phyloP scores from a whole-genome alignment of 2,329 filamentous ascomycete species.

The Ascochyta fabae region DNA sequence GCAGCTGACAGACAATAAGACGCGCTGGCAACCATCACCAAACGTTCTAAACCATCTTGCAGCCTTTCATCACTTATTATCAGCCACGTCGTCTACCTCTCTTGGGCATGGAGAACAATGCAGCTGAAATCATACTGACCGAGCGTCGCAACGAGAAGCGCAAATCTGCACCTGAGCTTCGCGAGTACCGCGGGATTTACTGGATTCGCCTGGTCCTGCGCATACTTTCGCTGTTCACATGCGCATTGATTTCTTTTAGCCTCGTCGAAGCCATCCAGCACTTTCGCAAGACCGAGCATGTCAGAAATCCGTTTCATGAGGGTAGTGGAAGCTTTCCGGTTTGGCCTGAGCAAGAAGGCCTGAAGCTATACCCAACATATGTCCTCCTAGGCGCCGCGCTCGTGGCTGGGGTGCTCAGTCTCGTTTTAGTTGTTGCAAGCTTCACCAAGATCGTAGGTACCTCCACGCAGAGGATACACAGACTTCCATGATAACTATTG shows the following conservation, averaged over 20 bases:
- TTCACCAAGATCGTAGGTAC: constrained; percentile 22
- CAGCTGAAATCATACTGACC: constrained; percentile 14
- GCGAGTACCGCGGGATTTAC: constrained; percentile 19
- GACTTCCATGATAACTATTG: neutral
- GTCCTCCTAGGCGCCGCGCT: constrained; percentile 20
- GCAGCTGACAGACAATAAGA: constrained; percentile 13
- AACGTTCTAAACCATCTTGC: neutral
- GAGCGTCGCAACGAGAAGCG: constrained; percentile 16
- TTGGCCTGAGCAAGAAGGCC: constrained; percentile 20
- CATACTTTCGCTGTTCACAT: constrained; percentile 17
- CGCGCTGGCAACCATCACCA: neutral
- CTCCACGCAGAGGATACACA: neutral
- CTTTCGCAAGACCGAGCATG: constrained; percentile 19
- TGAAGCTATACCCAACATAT: constrained; percentile 26
- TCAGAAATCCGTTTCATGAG: constrained; percentile 20
- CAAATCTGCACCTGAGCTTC: constrained; percentile 13
- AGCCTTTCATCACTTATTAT: neutral
- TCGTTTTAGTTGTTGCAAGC: constrained; percentile 24
- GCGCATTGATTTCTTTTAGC: constrained; percentile 16
- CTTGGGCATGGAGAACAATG: constrained; percentile 18
- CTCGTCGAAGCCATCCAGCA: constrained; percentile 16
- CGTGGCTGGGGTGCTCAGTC: constrained; percentile 19
- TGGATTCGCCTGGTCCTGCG: constrained; percentile 22
- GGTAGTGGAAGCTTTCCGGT: constrained; percentile 27
- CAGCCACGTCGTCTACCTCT: no score